Percentiles rank a stretch among this genome's conserved stretches.
Evolutionary conservation across 2,329 filamentous ascomycete species (phyloP).

Genomic region (Pseudogymnoascus sp.): DNA sequence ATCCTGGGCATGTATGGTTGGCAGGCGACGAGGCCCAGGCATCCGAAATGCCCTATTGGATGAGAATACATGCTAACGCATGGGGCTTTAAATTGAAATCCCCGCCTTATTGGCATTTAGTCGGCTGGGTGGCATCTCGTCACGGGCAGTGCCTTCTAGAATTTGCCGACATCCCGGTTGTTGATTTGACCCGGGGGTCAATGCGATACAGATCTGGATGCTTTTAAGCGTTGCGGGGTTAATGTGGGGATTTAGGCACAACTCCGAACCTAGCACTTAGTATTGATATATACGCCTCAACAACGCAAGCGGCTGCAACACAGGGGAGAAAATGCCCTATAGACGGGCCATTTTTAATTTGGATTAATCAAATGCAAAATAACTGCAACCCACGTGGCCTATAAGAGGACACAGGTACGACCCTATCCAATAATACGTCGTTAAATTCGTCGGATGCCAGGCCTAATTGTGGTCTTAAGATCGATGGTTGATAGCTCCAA

Average conservation of each 20-base stretch:
- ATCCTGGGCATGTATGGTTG: not conserved
- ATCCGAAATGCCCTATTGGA: not conserved
- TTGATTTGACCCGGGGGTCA: not conserved
- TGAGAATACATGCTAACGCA: not conserved
- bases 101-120: not conserved
- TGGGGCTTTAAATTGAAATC: not conserved
- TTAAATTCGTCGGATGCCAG: not conserved
- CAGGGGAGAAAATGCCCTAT: not conserved
- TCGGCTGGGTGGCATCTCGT: not conserved
- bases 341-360: not conserved
- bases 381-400: conserved; percentile 4
- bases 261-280: not conserved
- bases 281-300: not conserved
- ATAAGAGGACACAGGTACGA: not conserved
- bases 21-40: not conserved
- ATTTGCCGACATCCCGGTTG: conserved; percentile 5
- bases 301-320: not conserved
- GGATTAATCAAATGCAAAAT: conserved; percentile 5
- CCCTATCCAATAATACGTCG: not conserved
- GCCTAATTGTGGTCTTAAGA: not conserved
- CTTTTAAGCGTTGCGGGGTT: conserved; percentile 8
- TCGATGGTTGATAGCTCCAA: not conserved
- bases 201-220: not conserved
- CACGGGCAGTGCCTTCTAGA: not conserved
- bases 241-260: conserved; percentile 7